These are phyloP conservation scores for Vigna angularis DNA, from an alignment of 306 rosid genomes.

Conservation along the genomic window DNA sequence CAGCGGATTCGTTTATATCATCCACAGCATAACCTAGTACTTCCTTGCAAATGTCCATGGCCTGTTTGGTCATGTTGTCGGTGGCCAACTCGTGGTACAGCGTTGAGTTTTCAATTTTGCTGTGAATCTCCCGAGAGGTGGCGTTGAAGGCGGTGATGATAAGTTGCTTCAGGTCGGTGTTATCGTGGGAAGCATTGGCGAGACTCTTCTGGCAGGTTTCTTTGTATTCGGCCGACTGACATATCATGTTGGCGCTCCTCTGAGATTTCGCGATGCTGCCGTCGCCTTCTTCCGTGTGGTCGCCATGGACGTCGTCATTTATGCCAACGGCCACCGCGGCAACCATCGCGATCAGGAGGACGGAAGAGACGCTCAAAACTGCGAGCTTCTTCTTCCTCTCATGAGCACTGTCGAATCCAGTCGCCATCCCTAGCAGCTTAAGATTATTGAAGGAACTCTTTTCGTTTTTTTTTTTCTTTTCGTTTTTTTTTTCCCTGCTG, in stretches of 20 bases:
- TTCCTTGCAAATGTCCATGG: conserved; percentile 73
- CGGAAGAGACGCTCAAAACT: conserved; percentile 38
- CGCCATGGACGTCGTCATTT: too few species aligned
- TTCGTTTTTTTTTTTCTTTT: not conserved
- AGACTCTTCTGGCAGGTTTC: conserved; percentile 60
- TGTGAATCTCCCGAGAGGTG: conserved; percentile 42
- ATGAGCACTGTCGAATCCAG: not conserved
- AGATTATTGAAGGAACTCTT: not conserved
- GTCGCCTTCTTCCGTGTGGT: not conserved
- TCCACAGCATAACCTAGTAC: conserved; percentile 71
- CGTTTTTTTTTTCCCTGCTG: not conserved
- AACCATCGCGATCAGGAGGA: conserved; percentile 49
- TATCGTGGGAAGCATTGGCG: conserved; percentile 19
- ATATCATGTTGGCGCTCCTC: conserved; percentile 53
- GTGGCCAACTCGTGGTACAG: conserved; percentile 48
- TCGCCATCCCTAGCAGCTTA: conserved; percentile 18
- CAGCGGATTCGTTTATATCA: conserved; percentile 51
- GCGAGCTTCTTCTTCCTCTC: conserved; percentile 47
- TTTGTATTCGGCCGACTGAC: conserved; percentile 63
- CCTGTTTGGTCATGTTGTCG: conserved; percentile 58
- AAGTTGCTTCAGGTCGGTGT: conserved; percentile 59
- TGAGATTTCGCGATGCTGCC: conserved; percentile 17
- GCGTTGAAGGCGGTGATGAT: conserved; percentile 57
- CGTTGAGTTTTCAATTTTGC: conserved; percentile 43
- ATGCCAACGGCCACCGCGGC: conserved; percentile 45